These are phyloP conservation scores for Carallia brachiata DNA, from an alignment of 345 rosid genomes.

Conservation along the genomic window DNA sequence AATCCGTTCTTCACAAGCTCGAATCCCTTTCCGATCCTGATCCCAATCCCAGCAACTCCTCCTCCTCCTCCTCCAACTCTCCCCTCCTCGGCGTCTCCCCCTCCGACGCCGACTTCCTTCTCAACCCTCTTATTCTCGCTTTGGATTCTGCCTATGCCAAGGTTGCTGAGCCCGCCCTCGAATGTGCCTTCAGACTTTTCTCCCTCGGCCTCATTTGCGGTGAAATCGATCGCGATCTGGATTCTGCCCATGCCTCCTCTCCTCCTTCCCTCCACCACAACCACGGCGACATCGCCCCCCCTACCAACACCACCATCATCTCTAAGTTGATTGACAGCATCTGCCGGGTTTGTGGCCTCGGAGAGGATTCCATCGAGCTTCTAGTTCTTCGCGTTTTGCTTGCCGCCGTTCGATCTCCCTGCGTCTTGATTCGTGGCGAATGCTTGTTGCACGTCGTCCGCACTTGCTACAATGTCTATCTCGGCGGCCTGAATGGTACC, in stretches of 20 bases:
- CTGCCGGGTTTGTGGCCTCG: conserved; percentile 61
- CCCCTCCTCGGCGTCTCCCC: conserved; percentile 57
- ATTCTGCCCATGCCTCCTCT: neutral
- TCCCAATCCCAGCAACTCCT: conserved; percentile 29
- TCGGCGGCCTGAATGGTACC: conserved; percentile 77
- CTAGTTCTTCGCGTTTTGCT: conserved; percentile 73
- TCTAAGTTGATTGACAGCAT: conserved; percentile 46
- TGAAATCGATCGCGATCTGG: conserved; percentile 36
- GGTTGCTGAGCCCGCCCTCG: conserved; percentile 83
- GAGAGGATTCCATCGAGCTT: conserved; percentile 76
- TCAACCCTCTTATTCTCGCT: conserved; percentile 66
- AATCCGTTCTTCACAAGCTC: conserved; percentile 78
- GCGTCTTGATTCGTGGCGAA: conserved; percentile 77
- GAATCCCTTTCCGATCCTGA: conserved; percentile 47
- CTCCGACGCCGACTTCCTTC: conserved; percentile 58
- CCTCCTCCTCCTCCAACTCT: conserved; percentile 30
- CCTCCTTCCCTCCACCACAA: neutral
- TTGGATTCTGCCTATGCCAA: conserved; percentile 65
- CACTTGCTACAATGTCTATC: conserved; percentile 89
- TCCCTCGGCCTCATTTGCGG: conserved; percentile 67
- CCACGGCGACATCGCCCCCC: too few species aligned
- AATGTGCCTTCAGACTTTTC: conserved; percentile 69
- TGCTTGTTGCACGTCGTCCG: conserved; percentile 65
- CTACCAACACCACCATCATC: neutral
- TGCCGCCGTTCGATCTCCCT: conserved; percentile 68